Conservation (phyloP, 768 basidiomycete species). For the Rhizopogon roseolus region DNA sequence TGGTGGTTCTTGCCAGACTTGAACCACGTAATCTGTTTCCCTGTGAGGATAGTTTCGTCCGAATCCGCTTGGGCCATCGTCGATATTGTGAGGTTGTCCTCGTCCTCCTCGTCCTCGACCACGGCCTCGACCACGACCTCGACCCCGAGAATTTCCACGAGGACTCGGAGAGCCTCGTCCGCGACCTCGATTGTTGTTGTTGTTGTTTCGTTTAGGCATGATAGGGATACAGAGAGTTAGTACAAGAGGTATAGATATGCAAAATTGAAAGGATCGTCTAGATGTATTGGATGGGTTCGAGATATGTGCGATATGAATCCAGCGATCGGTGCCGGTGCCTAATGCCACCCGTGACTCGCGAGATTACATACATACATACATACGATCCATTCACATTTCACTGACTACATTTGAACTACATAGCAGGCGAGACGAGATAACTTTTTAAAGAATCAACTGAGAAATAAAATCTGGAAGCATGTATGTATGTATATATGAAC, state of each 20-base stretch:
- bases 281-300: not conserved
- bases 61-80: not conserved
- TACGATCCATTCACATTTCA: too few relatives aligned
- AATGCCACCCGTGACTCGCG: too few relatives aligned
- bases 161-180: slow-evolving; percentile 11
- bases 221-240: not conserved
- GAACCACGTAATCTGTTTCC: slow-evolving; percentile 20
- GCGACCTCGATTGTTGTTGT: slow-evolving; percentile 15
- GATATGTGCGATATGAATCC: too few relatives aligned
- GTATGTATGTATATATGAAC: too few relatives aligned
- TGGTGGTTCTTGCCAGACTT: slow-evolving; percentile 15
- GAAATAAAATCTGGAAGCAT: too few relatives aligned
- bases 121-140: slow-evolving; percentile 16
- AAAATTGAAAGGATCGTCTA: not conserved
- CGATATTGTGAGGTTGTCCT: not conserved
- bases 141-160: slow-evolving; percentile 4
- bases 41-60: slow-evolving; percentile 15
- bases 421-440: too few relatives aligned
- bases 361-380: too few relatives aligned
- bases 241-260: slow-evolving; percentile 2
- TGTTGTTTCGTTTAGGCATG: slow-evolving; percentile 16
- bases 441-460: too few relatives aligned
- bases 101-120: slow-evolving; percentile 3
- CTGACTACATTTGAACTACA: too few relatives aligned
- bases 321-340: too few relatives aligned